Evolutionary conservation across 116 monocot species (phyloP), one percentile per base, ranked within the genome.

Genomic region (Cymodocea nodosa): DNA sequence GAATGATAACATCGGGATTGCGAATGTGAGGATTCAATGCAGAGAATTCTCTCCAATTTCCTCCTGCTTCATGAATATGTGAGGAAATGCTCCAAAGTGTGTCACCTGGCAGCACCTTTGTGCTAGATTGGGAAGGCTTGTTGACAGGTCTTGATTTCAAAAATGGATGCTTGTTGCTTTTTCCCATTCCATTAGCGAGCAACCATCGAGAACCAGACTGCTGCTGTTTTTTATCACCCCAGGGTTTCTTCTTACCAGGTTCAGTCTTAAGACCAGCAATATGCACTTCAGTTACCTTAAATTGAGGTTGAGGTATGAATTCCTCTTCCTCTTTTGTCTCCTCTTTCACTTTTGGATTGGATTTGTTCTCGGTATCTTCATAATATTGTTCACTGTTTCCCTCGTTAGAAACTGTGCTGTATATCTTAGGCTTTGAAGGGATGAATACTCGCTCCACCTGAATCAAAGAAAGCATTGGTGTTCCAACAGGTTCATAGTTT

Each of bases 81-180:
- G 92, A 84, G 64, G 92, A 89, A 74, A 98, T 86, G 79, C 98
- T 98, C 98, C 92, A 98, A 53, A 98, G 86, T 17, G 80, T 77
- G 23, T 92, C 92, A 51, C 82, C 82, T 18, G 83, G 78, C 64
- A 72, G 77, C 72, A 59, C 78, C 25, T 63, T 77, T 71, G 84
- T 67, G 6, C 51, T 80, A 17, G 59, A 64, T 70, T 66, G 67
- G 65, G 83, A 71, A 51, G 68, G 61, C 63, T 79, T 84, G 16
- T 62, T 60, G 23, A 73, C 57, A 25, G 74, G 34, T 69, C 83
- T 98, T 51, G 98, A 84, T 60, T 89, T 98, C 92, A 89, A 70
- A 70, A 91, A 73, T 1, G 92, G 84, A 68, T 88, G 80, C 71
- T 87, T 90, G 70, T 79, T 92, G 40, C 58, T 72, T 68, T 91